Percentiles rank a stretch among this genome's conserved stretches.
Conservation (phyloP, 257 asterid species). For the Ehretia macrophylla region DNA sequence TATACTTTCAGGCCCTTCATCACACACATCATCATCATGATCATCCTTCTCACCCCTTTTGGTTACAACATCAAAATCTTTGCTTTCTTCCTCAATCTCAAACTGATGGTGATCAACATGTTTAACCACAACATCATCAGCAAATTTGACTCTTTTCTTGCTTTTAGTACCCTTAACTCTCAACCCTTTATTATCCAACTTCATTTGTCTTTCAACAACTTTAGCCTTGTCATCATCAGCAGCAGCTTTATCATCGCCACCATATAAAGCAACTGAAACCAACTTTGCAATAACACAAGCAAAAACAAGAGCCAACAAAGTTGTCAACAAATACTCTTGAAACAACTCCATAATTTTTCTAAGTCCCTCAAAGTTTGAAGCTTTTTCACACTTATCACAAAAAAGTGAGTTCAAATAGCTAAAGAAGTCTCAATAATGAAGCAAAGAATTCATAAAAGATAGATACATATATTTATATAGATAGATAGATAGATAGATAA, state of each 20-base stretch:
- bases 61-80: neutral
- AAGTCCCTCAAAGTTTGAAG: conserved; percentile 1
- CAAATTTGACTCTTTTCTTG: conserved; percentile 42
- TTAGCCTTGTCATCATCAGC: conserved; percentile 24
- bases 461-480: neutral
- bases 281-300: conserved; percentile 45
- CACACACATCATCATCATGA: neutral
- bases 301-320: conserved; percentile 37
- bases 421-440: neutral
- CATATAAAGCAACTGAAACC: conserved; percentile 32
- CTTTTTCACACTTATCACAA: neutral
- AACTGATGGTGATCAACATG: conserved; percentile 29
- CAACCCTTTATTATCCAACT: conserved; percentile 23
- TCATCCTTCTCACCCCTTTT: too few species aligned
- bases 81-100: conserved; percentile 18
- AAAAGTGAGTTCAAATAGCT: neutral
- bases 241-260: conserved; percentile 11
- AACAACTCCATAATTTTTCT: conserved; percentile 36
- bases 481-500: neutral
- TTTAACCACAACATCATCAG: conserved; percentile 42
- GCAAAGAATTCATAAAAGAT: conserved; percentile 5
- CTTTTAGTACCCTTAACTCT: conserved; percentile 30
- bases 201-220: conserved; percentile 21
- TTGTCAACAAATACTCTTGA: conserved; percentile 40
- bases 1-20: conserved; percentile 21